Percentiles rank a stretch among this genome's conserved stretches.
Conservation (phyloP, 31 red algal species). For the Odonthalia washingtoniensis region DNA sequence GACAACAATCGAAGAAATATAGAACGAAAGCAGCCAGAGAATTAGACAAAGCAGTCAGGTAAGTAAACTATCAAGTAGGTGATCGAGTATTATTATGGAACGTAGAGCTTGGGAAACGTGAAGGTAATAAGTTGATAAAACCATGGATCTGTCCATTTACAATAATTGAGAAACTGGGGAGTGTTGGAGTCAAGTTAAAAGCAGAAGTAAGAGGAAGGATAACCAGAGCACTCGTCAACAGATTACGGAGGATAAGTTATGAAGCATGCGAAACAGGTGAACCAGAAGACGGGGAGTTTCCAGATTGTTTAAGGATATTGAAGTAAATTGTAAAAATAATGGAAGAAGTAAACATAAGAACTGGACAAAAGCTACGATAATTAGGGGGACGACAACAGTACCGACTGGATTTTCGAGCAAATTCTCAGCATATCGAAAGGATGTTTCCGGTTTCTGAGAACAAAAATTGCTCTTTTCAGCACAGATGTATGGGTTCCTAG, state of each 20-base stretch:
- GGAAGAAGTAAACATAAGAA: not conserved
- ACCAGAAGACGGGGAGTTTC: not conserved
- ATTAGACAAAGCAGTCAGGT: not conserved
- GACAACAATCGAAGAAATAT: not conserved
- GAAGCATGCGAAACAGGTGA: not conserved
- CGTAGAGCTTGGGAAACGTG: not conserved
- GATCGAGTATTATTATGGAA: not conserved
- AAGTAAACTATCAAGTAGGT: not conserved
- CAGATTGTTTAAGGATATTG: not conserved
- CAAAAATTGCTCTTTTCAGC: too few relatives aligned
- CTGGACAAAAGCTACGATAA: too few relatives aligned
- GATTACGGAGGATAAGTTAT: not conserved
- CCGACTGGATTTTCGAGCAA: too few relatives aligned
- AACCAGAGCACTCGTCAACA: not conserved
- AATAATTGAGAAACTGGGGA: not conserved
- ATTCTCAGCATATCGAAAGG: too few relatives aligned
- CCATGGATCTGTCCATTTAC: slow-evolving; percentile 13
- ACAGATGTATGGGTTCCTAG: too few relatives aligned
- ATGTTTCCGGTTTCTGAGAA: too few relatives aligned
- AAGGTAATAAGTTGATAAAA: slow-evolving; percentile 1
- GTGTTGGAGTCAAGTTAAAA: not conserved
- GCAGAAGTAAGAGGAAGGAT: slow-evolving; percentile 15
- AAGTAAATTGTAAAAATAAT: not conserved
- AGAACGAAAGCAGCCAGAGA: not conserved
- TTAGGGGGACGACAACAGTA: too few relatives aligned